Conservation (phyloP, 331 rosid species). For the Pyracantha coccinea region DNA sequence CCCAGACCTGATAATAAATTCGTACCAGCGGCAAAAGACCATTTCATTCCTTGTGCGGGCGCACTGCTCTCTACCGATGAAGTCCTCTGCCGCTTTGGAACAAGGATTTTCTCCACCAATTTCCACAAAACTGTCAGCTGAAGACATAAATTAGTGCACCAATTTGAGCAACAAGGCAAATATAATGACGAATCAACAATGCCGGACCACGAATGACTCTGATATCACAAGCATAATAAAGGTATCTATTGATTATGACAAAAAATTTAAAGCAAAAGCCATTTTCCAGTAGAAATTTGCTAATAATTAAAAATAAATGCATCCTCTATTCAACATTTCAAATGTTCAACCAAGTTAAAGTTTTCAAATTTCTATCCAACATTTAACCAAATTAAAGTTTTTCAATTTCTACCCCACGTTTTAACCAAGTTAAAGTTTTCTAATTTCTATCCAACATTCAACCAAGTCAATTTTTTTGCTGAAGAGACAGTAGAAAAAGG, state of each 20-base stretch:
- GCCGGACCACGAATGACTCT: neutral
- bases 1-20: constrained; percentile 68
- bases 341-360: neutral
- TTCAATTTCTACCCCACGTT: neutral
- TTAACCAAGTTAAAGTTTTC: neutral
- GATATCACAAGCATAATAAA: neutral
- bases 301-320: neutral
- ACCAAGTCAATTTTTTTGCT: neutral
- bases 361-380: neutral
- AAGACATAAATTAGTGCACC: constrained; percentile 52
- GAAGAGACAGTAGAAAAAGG: neutral
- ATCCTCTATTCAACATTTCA: neutral
- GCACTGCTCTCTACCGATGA: constrained; percentile 38
- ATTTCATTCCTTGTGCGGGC: constrained; percentile 54
- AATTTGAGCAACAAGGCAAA: constrained; percentile 21
- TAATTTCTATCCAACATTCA: neutral
- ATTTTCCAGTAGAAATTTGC: neutral
- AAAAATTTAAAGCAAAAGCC: neutral
- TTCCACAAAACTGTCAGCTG: constrained; percentile 98
- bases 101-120: constrained; percentile 70
- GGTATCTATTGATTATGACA: neutral
- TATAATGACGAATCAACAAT: neutral
- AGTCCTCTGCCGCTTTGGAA: constrained; percentile 46
- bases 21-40: constrained; percentile 75
- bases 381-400: too few species aligned